phyloP scores from a whole-genome alignment of 352 stramenopile genomes.

The Blastocystis sp. region DNA sequence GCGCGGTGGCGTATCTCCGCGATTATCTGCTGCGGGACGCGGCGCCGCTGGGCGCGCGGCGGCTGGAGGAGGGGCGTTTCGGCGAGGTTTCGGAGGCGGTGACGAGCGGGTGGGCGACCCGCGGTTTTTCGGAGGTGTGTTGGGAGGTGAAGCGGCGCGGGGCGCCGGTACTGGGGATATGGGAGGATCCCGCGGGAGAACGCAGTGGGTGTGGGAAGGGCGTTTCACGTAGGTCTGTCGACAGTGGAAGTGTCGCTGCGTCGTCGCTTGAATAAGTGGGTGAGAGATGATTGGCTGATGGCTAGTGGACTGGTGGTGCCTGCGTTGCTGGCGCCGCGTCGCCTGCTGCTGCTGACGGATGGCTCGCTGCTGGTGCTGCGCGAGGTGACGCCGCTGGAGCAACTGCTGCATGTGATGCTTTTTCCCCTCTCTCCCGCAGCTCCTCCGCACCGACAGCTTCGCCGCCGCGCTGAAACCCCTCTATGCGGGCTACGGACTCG shows the following conservation, averaged over 20 bases:
- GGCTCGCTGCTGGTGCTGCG: background rate
- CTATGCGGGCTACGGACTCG: background rate
- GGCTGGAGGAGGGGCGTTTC: background rate
- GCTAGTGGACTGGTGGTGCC: conserved; percentile 13
- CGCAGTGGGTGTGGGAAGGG: no score
- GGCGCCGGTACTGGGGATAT: background rate
- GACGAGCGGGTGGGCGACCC: background rate
- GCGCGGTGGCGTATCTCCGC: background rate
- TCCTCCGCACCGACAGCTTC: background rate
- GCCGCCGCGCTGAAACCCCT: background rate
- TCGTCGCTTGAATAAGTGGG: background rate
- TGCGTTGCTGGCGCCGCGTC: background rate
- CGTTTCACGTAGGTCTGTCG: no score
- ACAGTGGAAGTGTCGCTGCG: background rate
- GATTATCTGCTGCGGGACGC: background rate
- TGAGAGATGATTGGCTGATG: background rate
- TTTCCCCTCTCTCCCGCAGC: background rate
- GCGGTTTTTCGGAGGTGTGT: background rate
- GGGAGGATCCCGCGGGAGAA: background rate
- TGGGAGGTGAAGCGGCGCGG: background rate
- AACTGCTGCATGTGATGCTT: background rate
- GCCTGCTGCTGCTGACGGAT: background rate
- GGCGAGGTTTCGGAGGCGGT: background rate
- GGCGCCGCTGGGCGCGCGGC: background rate
- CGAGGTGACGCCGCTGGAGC: background rate